These are phyloP conservation scores for Lactifluus subvellereus DNA, from an alignment of 768 basidiomycete genomes.

Conservation along the genomic window DNA sequence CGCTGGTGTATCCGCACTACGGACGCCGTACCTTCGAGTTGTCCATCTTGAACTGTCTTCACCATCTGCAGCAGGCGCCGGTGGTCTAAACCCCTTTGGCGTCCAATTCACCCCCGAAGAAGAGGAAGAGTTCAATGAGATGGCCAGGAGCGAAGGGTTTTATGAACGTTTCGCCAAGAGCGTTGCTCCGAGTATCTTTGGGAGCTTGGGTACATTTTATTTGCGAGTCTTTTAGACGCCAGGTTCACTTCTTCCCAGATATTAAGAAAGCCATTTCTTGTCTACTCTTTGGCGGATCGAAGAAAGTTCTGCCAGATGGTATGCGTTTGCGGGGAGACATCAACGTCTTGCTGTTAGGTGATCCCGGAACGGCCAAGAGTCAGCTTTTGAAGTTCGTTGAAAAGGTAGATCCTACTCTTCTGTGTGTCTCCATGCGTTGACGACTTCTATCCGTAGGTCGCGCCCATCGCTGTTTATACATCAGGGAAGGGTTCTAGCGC, in stretches of 20 bases:
- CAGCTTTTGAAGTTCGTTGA: conserved; percentile 98
- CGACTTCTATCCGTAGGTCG: conserved; percentile 50
- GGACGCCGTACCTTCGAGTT: conserved; percentile 91
- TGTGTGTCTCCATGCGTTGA: neutral
- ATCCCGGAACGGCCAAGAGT: conserved; percentile 98
- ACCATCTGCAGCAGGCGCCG: conserved; percentile 59
- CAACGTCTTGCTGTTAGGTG: conserved; percentile 92
- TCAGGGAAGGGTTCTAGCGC: conserved; percentile 98
- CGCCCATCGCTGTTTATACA: conserved; percentile 96
- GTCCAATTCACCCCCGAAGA: conserved; percentile 90
- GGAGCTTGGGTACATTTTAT: conserved; percentile 65
- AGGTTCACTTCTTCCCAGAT: conserved; percentile 44
- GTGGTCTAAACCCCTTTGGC: conserved; percentile 79
- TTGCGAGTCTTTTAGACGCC: neutral
- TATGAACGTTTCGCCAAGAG: conserved; percentile 92
- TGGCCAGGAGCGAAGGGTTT: conserved; percentile 82
- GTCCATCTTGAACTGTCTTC: conserved; percentile 89
- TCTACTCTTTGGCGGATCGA: conserved; percentile 94
- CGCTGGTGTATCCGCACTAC: conserved; percentile 80
- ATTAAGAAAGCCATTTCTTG: conserved; percentile 98
- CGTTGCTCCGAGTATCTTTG: conserved; percentile 96
- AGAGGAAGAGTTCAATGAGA: conserved; percentile 92
- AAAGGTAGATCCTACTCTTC: conserved; percentile 46
- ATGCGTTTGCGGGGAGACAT: conserved; percentile 97
- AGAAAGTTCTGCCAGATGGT: conserved; percentile 94